Conservation (phyloP, 805 yeast genomes). For the Metschnikowia chrysomelidarum region DNA sequence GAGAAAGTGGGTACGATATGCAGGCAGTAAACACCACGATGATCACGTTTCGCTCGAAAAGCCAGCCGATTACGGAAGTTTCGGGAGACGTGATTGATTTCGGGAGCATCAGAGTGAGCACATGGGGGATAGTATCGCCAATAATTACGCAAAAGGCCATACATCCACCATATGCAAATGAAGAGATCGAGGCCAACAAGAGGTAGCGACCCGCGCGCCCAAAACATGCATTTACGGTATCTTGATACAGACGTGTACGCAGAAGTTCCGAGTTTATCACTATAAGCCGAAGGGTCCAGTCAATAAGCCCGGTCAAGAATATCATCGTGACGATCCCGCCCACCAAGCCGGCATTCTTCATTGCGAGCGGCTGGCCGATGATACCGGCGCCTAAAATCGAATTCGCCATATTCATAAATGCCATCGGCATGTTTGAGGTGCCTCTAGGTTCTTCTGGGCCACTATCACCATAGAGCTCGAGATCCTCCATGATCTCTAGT, state of each 20-base stretch:
- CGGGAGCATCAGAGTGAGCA: constrained; percentile 64
- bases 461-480: constrained; percentile 7
- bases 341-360: constrained; percentile 72
- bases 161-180: constrained; percentile 92
- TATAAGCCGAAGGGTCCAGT: constrained; percentile 82
- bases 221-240: constrained; percentile 74
- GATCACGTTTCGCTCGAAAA: constrained; percentile 66
- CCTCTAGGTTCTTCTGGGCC: constrained; percentile 20
- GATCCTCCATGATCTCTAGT: constrained; percentile 4
- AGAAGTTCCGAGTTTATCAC: constrained; percentile 79
- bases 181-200: constrained; percentile 73
- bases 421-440: constrained; percentile 61
- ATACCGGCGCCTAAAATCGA: constrained; percentile 95
- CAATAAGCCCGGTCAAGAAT: constrained; percentile 66
- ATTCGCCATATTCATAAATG: constrained; percentile 96
- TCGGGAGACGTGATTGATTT: constrained; percentile 29
- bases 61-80: constrained; percentile 40
- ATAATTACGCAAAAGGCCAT: constrained; percentile 92
- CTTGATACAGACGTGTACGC: constrained; percentile 78
- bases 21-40: constrained; percentile 67
- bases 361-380: constrained; percentile 90
- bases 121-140: constrained; percentile 95
- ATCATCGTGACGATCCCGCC: constrained; percentile 68
- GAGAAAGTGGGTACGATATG: constrained; percentile 79
- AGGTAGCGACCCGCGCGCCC: constrained; percentile 69